Evolutionary conservation across 169 alveolate species (phyloP).

Genomic region (Plasmodium gaboni): DNA sequence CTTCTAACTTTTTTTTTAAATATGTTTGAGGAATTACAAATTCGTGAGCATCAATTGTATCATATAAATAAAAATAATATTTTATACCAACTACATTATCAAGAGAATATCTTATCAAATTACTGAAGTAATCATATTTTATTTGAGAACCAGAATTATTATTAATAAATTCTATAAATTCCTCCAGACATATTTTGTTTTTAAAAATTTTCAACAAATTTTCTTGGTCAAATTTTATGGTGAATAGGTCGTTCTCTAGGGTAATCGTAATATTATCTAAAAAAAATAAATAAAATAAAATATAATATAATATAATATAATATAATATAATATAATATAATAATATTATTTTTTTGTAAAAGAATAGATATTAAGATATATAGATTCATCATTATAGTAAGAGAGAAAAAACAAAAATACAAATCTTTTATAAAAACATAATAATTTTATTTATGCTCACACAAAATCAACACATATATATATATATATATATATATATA

Average conservation of each 20-base stretch:
- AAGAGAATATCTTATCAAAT: slow-evolving; percentile 48
- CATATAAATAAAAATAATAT: slow-evolving; percentile 84
- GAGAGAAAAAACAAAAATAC: neutral
- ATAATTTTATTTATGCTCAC: neutral
- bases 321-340: neutral
- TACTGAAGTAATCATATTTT: slow-evolving; percentile 52
- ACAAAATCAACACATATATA: neutral
- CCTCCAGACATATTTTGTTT: slow-evolving; percentile 45
- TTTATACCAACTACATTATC: slow-evolving; percentile 80
- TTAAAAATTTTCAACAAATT: slow-evolving; percentile 51
- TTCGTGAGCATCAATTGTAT: slow-evolving; percentile 86
- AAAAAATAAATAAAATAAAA: neutral
- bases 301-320: neutral
- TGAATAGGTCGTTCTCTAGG: slow-evolving; percentile 56
- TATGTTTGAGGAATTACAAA: slow-evolving; percentile 84
- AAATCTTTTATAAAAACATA: neutral
- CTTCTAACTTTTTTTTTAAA: slow-evolving; percentile 39
- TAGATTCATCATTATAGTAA: neutral
- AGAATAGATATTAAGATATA: neutral
- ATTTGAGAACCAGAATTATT: slow-evolving; percentile 1
- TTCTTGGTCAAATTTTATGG: slow-evolving; percentile 62
- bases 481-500: slow-evolving; percentile 12
- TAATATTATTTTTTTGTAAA: neutral
- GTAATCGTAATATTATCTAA: slow-evolving; percentile 43
- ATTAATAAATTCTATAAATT: slow-evolving; percentile 53